Conservation (phyloP, 2,329 filamentous ascomycete species). For the Colletotrichum tabaci region DNA sequence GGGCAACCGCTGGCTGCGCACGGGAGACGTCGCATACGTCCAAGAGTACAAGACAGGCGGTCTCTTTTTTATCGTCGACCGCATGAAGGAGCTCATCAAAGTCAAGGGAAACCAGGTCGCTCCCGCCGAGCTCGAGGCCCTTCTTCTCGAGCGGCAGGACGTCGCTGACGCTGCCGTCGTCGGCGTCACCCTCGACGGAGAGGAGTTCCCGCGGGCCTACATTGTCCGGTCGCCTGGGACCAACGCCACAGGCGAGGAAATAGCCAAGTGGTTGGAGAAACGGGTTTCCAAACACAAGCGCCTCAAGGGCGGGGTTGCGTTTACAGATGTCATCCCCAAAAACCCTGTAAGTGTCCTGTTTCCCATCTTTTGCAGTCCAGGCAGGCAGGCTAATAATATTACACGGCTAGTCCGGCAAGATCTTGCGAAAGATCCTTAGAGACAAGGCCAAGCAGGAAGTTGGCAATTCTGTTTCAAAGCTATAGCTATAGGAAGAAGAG, state of each 20-base stretch:
- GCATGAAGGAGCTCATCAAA: conserved; percentile 77
- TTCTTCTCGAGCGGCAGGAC: conserved; percentile 55
- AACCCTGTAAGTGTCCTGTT: conserved; percentile 62
- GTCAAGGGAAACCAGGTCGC: conserved; percentile 73
- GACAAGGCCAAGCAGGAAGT: conserved; percentile 71
- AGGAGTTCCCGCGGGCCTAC: conserved; percentile 76
- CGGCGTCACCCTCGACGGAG: conserved; percentile 68
- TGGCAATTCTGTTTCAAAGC: conserved; percentile 51
- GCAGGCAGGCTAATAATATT: conserved; percentile 1
- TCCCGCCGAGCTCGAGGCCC: conserved; percentile 64
- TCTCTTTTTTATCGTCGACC: conserved; percentile 77
- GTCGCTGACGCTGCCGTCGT: conserved; percentile 77
- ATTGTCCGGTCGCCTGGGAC: conserved; percentile 64
- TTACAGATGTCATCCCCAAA: conserved; percentile 75
- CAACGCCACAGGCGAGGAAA: conserved; percentile 66
- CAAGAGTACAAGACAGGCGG: conserved; percentile 68
- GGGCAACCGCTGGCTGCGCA: conserved; percentile 77
- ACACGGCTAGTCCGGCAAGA: conserved; percentile 72
- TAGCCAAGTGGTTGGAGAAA: conserved; percentile 74
- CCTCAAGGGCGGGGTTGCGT: conserved; percentile 78
- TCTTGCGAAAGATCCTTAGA: conserved; percentile 72
- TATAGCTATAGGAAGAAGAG: conserved; percentile 2
- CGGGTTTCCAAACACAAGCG: conserved; percentile 77
- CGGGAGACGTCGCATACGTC: conserved; percentile 81
- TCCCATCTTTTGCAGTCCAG: conserved; percentile 14